Evolutionary conservation across 371 early-diverging fungal genomes (phyloP).

Genomic region (Lichtheimia ornata): DNA sequence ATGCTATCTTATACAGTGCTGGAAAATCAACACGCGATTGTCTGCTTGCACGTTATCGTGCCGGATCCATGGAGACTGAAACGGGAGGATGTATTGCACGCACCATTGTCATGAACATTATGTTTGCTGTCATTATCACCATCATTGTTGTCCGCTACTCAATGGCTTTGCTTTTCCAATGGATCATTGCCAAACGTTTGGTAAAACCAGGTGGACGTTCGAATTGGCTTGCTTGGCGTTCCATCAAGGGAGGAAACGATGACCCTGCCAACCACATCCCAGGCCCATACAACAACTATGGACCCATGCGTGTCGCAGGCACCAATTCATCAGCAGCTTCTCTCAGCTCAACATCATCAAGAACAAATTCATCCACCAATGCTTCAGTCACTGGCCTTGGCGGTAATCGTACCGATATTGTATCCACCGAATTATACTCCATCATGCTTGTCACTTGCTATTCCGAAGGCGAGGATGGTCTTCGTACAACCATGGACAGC

Average conservation of each 20-base stretch:
- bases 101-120: slow-evolving; percentile 46
- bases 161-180: slow-evolving; percentile 64
- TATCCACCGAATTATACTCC: slow-evolving; percentile 50
- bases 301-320: slow-evolving; percentile 20
- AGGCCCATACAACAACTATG: slow-evolving; percentile 48
- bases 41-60: slow-evolving; percentile 40
- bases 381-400: slow-evolving; percentile 18
- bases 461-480: slow-evolving; percentile 77
- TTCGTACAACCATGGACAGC: slow-evolving; percentile 83
- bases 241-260: slow-evolving; percentile 48
- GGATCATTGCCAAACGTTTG: slow-evolving; percentile 50
- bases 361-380: slow-evolving; percentile 27
- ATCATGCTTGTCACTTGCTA: slow-evolving; percentile 75
- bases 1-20: slow-evolving; percentile 35
- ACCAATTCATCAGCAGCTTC: slow-evolving; percentile 21
- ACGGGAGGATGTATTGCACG: slow-evolving; percentile 61
- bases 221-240: slow-evolving; percentile 54
- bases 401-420: slow-evolving; percentile 34
- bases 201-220: slow-evolving; percentile 53
- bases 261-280: slow-evolving; percentile 52
- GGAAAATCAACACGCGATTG: slow-evolving; percentile 44
- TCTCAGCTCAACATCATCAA: slow-evolving; percentile 23
- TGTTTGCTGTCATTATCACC: slow-evolving; percentile 47
- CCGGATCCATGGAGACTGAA: slow-evolving; percentile 53
- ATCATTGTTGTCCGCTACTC: slow-evolving; percentile 55